Base-by-base conservation (phyloP, 2,329 filamentous ascomycete genomes). In the Sporothrix curviconia region DNA sequence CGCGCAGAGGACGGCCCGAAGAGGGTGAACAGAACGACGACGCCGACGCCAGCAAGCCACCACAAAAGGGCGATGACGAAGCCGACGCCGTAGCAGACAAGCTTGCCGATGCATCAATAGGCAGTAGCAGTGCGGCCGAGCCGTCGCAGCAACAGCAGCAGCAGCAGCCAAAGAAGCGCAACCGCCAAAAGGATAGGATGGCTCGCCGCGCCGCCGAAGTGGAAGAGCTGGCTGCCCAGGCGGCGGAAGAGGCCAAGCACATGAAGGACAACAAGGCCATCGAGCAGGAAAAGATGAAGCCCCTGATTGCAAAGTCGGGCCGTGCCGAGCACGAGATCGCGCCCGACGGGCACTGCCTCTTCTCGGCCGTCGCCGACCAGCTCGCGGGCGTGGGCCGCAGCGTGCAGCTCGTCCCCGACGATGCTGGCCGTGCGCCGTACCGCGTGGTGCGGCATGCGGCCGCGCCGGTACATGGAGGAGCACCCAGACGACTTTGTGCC, bases 321-420 rank as follows among this genome's bases (percentile, higher is more conserved):
- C 78, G 97, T 15, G 76, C 75, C 19, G 89, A 96, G 74, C 81
- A 88, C 65, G 84, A 90, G 59, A 91, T 99, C 58, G 81, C 81
- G 39, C 90, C 94, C 0, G 92, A 99, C 71, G 94, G 94, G 0
- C 94, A 99, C 73, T 99, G 94, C 69, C 76, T 99, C 15, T 99
- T 97, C 73, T 88, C 90, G 15, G 91, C 94, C 0, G 81, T 97
- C 52, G 92, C 92, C 25, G 90, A 94, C 69, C 91, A 96, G 72
- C 78, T 96, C 55, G 74, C 73, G 55, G 75, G 79, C 55, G 72
- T 77, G 44, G 73, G 68, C 2, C 74, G 84, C 14, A 66, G 77
- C 1, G 63, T 19, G 63, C 14, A 17, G 59, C 55, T 17, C 58
- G 28, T 2, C 46, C 54, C 24, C 60, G 53, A 7, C 30, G 44